A percentile compares a stretch with the other conserved stretches of the same genome.
phyloP scores from a whole-genome alignment of 148 eudicot species.

The Vaccinium darrowii region DNA sequence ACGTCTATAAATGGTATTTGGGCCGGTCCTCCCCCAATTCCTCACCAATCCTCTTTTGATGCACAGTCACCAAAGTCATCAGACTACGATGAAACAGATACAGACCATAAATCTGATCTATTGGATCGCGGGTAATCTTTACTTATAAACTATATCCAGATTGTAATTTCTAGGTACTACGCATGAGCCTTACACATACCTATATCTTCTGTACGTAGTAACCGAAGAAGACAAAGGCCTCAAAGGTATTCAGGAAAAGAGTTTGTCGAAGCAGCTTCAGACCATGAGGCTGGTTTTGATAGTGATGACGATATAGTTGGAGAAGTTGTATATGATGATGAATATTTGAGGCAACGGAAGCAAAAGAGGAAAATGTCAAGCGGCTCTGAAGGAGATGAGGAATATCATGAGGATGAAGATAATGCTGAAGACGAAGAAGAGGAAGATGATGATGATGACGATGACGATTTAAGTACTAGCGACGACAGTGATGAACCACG shows the following conservation, averaged over 20 bases:
- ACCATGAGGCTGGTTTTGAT: conserved; percentile 57
- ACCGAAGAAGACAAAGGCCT: conserved; percentile 77
- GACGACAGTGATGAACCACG: conserved; percentile 71
- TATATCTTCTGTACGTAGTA: conserved; percentile 35
- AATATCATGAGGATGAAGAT: conserved; percentile 73
- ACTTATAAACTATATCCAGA: background rate
- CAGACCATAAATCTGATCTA: conserved; percentile 39
- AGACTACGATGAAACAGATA: conserved; percentile 57
- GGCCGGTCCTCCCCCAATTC: conserved; percentile 45
- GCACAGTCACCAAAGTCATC: conserved; percentile 52
- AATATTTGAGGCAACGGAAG: conserved; percentile 55
- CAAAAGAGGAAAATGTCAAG: conserved; percentile 57
- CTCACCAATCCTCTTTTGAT: conserved; percentile 44
- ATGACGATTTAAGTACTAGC: conserved; percentile 54
- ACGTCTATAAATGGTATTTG: conserved; percentile 55
- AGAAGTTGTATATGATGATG: conserved; percentile 94
- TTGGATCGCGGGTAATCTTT: conserved; percentile 65
- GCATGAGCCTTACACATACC: conserved; percentile 5
- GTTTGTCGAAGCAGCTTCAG: conserved; percentile 66
- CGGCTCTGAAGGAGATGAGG: conserved; percentile 91
- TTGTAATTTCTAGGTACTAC: conserved; percentile 1
- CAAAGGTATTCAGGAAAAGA: conserved; percentile 70
- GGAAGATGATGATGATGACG: conserved; percentile 34
- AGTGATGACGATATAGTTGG: conserved; percentile 94
- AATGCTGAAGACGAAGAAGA: conserved; percentile 66